phyloP scores from a whole-genome alignment of 2,329 filamentous ascomycete species.

The Fusarium musae region DNA sequence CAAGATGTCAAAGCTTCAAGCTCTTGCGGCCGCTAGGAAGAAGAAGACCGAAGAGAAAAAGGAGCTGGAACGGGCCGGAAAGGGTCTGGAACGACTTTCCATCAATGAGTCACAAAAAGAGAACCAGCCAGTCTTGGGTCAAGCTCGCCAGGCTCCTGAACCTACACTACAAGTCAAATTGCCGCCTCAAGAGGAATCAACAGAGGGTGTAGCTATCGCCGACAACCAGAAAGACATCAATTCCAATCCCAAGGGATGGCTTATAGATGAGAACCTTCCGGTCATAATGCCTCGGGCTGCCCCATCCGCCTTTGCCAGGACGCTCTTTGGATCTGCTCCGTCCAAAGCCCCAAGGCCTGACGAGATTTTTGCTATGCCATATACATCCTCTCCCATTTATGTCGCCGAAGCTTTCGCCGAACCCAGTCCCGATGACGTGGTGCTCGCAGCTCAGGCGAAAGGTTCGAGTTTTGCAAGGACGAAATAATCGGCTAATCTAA shows the following conservation, averaged over 20 bases:
- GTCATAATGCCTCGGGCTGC: conserved; percentile 26
- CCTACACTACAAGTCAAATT: neutral
- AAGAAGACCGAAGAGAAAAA: conserved; percentile 79
- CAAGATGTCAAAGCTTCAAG: conserved; percentile 90
- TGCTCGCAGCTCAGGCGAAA: conserved; percentile 88
- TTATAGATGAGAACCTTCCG: neutral
- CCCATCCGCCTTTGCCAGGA: conserved; percentile 68
- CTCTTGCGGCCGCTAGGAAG: conserved; percentile 85
- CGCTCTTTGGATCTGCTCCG: conserved; percentile 60
- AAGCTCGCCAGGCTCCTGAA: conserved; percentile 37
- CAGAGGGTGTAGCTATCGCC: neutral
- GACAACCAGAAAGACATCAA: neutral
- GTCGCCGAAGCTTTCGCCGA: conserved; percentile 76
- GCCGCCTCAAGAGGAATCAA: neutral
- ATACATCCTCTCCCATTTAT: conserved; percentile 61
- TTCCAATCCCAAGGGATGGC: neutral
- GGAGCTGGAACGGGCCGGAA: conserved; percentile 43
- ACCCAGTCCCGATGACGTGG: conserved; percentile 92
- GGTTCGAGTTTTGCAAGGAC: conserved; percentile 73
- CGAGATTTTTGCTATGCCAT: conserved; percentile 57
- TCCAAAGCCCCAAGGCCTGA: conserved; percentile 46
- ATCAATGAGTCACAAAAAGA: conserved; percentile 48
- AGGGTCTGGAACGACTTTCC: conserved; percentile 48
- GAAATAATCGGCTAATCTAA: conserved; percentile 64
- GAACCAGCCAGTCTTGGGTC: conserved; percentile 29